Percentiles rank a stretch among this genome's conserved stretches.
phyloP scores from a whole-genome alignment of 2,329 filamentous ascomycete species.

The Cordyceps farinosa region DNA sequence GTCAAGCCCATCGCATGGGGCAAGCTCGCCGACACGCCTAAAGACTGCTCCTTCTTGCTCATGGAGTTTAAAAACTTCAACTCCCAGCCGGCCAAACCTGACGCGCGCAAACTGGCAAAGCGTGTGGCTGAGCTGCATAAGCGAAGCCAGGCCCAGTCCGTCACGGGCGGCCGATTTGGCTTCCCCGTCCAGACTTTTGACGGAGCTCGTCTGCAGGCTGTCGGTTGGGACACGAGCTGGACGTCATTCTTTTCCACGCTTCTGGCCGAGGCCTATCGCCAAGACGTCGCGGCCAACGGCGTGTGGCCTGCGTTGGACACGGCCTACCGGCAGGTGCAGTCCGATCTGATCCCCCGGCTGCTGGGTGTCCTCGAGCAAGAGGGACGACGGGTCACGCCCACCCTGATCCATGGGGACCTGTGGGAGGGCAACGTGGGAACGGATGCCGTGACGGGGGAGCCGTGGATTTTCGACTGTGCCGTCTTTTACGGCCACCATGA shows the following conservation, averaged over 20 bases:
- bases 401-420: conserved; percentile 31
- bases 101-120: conserved; percentile 19
- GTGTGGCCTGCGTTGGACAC: conserved; percentile 22
- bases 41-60: conserved; percentile 29
- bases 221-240: conserved; percentile 34
- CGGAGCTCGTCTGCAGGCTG: conserved; percentile 27
- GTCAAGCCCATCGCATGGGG: conserved; percentile 30
- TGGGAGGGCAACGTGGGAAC: conserved; percentile 32
- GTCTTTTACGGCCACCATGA: conserved; percentile 32
- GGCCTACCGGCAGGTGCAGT: conserved; percentile 21
- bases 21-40: conserved; percentile 19
- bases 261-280: conserved; percentile 27
- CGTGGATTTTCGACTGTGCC: conserved; percentile 30
- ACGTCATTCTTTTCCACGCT: conserved; percentile 32
- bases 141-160: conserved; percentile 24
- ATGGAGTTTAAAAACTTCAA: conserved; percentile 32
- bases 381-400: conserved; percentile 29
- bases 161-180: conserved; percentile 30
- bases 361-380: conserved; percentile 27
- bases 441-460: conserved; percentile 26
- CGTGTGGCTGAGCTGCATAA: conserved; percentile 25
- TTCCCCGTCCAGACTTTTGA: conserved; percentile 31
- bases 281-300: conserved; percentile 31
- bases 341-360: conserved; percentile 28
- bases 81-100: conserved; percentile 5